These are phyloP conservation scores for Chlamydomonas urium DNA, from an alignment of 139 green algal species.

Conservation along the genomic window DNA sequence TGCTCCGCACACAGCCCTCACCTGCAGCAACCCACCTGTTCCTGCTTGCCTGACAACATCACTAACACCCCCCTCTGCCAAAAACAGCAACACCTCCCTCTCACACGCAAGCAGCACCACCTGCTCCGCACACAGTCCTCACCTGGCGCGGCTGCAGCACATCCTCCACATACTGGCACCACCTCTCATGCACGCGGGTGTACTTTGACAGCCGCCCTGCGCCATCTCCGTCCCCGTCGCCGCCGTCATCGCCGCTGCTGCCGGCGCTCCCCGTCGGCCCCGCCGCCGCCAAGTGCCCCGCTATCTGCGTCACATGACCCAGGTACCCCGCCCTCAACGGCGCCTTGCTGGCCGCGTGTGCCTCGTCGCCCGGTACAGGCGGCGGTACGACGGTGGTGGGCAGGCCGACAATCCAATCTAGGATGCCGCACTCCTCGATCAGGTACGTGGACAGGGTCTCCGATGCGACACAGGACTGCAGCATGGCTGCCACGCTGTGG, in stretches of 20 bases:
- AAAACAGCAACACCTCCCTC: no score
- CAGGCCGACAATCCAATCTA: conserved; percentile 24
- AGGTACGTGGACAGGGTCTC: conserved; percentile 57
- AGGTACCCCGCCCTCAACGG: conserved; percentile 74
- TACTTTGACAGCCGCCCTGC: no score
- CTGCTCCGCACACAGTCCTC: no score
- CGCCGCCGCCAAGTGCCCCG: background rate
- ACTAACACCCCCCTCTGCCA: no score
- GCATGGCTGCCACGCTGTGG: conserved; percentile 59
- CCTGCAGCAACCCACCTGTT: no score
- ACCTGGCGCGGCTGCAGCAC: conserved; percentile 36
- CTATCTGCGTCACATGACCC: conserved; percentile 78
- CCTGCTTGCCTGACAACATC: no score
- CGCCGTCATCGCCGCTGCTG: no score
- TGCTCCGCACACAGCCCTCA: no score
- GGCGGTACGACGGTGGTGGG: conserved; percentile 28
- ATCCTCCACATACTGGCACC: conserved; percentile 41
- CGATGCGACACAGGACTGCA: conserved; percentile 45
- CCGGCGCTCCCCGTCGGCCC: no score
- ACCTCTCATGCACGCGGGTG: conserved; percentile 24
- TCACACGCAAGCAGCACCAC: no score
- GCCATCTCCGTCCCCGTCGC: no score
- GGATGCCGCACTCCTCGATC: conserved; percentile 47
- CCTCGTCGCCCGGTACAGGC: conserved; percentile 35
- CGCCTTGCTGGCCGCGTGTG: conserved; percentile 17